Evolutionary conservation across 2,329 filamentous ascomycete genomes (phyloP), one percentile per base, ranked within the genome.

Genomic region (Colletotrichum sp.): DNA sequence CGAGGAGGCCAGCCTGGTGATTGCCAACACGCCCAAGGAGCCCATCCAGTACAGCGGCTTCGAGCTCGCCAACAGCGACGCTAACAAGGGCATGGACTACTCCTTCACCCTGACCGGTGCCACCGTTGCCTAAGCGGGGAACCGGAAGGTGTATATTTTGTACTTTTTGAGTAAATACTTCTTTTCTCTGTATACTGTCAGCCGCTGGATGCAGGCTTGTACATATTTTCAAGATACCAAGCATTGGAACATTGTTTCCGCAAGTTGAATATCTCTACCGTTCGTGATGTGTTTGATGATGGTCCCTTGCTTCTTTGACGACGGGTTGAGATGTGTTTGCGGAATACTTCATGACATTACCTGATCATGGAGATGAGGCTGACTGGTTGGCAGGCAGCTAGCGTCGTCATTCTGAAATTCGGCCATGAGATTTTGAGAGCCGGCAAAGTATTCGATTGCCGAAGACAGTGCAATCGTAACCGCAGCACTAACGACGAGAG

Each of bases 21-120:
- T 90, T 55, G 88, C 83, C 16, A 89, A 90, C 77, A 88, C 88
- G 4, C 88, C 88, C 9, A 81, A 81, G 9, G 76, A 82, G 64
- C 81, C 88, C 28, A 81, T 88, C 30, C 79, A 85, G 64, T 90
- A 88, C 75, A 86, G 89, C 77, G 83, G 86, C 5, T 88, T 87
- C 72, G 75, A 82, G 36, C 78, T 86, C 24, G 73, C 57, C n/a
- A 82, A 78, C 3, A 80, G 80, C 5, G 85, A 84, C 26, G 85
- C 84, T 0, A 84, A 80, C 30, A 79, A 80, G 48, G 86, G 86
- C 1, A 71, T 87, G 24, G 83, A 87, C 61, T 88, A 87, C 69
- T 83, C 82, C 7, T 78, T 86, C 21, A 82, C 77, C 15, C 55
- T 86, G 7, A 80, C 81, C 4, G 84, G 84, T 12, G 83, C 82